Percentiles rank a stretch among this genome's conserved stretches.
phyloP scores from a whole-genome alignment of 1,284 basidiomycete species.

The Sanghuangporus baumii region DNA sequence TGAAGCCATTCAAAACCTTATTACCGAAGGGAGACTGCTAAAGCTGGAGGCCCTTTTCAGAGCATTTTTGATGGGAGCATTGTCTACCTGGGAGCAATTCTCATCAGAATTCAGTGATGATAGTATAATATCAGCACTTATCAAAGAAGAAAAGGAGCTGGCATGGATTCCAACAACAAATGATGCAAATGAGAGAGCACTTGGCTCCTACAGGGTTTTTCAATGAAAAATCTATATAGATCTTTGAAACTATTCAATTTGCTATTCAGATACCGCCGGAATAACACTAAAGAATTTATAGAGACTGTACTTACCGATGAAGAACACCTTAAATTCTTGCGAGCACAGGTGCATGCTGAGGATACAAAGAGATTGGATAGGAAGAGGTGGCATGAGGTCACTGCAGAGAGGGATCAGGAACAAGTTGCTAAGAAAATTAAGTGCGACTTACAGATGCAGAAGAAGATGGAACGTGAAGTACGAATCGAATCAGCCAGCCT shows the following conservation, averaged over 20 bases:
- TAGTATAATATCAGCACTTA: background rate
- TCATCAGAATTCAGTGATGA: too few species aligned
- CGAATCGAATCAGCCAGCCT: background rate
- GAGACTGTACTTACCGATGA: background rate
- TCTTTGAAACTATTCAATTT: background rate
- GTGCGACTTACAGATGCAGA: background rate
- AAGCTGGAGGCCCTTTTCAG: background rate
- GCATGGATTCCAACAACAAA: conserved; percentile 8
- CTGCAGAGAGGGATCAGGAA: background rate
- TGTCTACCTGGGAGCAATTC: background rate
- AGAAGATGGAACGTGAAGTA: background rate
- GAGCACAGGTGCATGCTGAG: background rate
- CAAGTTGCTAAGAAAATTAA: background rate
- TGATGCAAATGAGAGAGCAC: conserved; percentile 7
- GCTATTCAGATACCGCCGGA: background rate
- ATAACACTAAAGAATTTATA: background rate
- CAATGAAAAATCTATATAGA: background rate
- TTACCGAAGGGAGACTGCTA: background rate
- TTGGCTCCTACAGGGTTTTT: background rate
- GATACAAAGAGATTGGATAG: background rate
- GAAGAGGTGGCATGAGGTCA: background rate
- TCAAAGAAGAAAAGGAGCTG: background rate
- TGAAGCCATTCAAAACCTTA: background rate
- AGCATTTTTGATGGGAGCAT: background rate
- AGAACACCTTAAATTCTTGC: background rate